Evolutionary conservation across 2,329 filamentous ascomycete genomes (phyloP).

Genomic region (Cladophialophora carrionii): DNA sequence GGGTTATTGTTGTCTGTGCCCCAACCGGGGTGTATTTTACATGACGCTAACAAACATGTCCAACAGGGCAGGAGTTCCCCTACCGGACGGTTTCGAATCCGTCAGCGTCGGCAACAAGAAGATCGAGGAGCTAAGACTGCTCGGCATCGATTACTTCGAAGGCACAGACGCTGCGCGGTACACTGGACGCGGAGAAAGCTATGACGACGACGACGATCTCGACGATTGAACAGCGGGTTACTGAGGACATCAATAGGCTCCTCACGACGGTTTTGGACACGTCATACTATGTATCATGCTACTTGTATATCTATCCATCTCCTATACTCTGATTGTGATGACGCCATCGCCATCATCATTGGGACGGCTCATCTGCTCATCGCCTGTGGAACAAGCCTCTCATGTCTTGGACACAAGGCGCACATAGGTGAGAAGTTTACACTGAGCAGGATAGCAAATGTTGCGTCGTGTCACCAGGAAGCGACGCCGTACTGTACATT

Average conservation of each 20-base stretch:
- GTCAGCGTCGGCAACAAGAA: slow-evolving; percentile 32
- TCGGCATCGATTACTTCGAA: slow-evolving; percentile 30
- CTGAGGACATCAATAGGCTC: neutral
- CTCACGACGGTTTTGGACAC: neutral
- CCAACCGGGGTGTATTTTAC: neutral
- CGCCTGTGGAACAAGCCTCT: neutral
- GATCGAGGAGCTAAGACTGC: slow-evolving; percentile 18
- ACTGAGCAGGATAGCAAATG: neutral
- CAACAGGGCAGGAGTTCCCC: slow-evolving; percentile 22
- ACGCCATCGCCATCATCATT: neutral
- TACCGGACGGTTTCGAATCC: slow-evolving; percentile 31
- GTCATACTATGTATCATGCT: neutral
- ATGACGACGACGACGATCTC: slow-evolving; percentile 13
- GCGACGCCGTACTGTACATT: neutral
- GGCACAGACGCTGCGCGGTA: slow-evolving; percentile 7
- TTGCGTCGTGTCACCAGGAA: neutral
- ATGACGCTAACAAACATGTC: neutral
- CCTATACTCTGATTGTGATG: neutral
- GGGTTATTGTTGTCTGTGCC: neutral
- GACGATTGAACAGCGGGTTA: slow-evolving; percentile 2
- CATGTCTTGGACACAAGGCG: neutral
- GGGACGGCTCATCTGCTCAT: too few species aligned
- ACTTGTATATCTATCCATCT: neutral
- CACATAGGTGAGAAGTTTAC: neutral
- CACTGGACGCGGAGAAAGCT: neutral